phyloP scores from a whole-genome alignment of 1,284 basidiomycete species.

The Ganoderma multipileum region DNA sequence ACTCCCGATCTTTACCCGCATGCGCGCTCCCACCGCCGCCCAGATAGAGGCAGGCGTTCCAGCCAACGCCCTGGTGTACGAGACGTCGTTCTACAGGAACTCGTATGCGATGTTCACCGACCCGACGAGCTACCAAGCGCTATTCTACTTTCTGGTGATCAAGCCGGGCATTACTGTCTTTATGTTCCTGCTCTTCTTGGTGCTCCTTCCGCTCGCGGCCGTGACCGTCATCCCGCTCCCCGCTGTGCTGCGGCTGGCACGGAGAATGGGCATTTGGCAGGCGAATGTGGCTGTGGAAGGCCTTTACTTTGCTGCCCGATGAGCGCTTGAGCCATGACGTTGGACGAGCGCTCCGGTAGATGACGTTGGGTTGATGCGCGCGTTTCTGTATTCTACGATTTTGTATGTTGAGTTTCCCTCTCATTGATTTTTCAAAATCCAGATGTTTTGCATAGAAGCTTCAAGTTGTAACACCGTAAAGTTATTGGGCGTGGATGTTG shows the following conservation, averaged over 20 bases:
- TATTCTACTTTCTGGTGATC: conserved; percentile 86
- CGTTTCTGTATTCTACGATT: conserved; percentile 22
- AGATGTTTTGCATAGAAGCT: not conserved
- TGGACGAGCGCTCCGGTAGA: conserved; percentile 7
- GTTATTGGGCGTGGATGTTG: too few species aligned
- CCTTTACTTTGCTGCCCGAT: conserved; percentile 50
- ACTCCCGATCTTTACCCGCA: conserved; percentile 72
- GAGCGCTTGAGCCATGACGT: conserved; percentile 13
- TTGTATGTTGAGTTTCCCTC: conserved; percentile 16
- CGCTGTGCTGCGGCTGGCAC: conserved; percentile 64
- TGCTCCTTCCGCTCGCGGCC: conserved; percentile 63
- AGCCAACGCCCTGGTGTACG: conserved; percentile 41
- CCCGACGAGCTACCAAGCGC: conserved; percentile 77
- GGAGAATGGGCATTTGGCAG: conserved; percentile 78
- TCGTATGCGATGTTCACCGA: conserved; percentile 84
- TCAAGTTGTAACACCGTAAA: too few species aligned
- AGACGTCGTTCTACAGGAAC: conserved; percentile 79
- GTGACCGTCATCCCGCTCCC: conserved; percentile 70
- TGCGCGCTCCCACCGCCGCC: conserved; percentile 51
- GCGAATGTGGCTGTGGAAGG: conserved; percentile 82
- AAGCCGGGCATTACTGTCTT: conserved; percentile 81
- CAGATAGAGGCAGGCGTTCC: conserved; percentile 57
- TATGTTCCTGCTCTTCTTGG: conserved; percentile 59
- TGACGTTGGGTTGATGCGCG: conserved; percentile 1
- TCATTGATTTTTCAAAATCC: not conserved